phyloP scores from a whole-genome alignment of 2,329 filamentous ascomycete genomes.

The Metarhizium humberi region DNA sequence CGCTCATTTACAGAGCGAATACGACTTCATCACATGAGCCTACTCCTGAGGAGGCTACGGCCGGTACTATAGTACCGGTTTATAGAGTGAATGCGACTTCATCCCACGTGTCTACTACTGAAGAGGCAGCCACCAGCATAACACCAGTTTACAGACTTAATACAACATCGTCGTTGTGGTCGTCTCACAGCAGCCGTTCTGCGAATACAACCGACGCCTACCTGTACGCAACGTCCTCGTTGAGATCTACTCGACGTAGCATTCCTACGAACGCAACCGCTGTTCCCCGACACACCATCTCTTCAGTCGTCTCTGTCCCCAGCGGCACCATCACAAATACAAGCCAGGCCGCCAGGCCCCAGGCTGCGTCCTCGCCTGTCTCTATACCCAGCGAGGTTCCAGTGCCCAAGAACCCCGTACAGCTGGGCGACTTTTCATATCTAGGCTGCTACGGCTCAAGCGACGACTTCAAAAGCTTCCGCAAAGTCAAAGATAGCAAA shows the following conservation, averaged over 20 bases:
- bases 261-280: background rate
- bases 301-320: background rate
- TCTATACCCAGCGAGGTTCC: constrained; percentile 5
- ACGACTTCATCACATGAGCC: background rate
- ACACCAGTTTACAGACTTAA: background rate
- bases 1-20: background rate
- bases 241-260: background rate
- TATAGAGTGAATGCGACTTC: too few species aligned
- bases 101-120: too few species aligned
- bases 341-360: background rate
- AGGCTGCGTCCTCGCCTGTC: constrained; percentile 3
- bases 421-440: constrained; percentile 22
- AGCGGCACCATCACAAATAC: background rate
- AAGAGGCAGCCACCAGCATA: too few species aligned
- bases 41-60: too few species aligned
- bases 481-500: constrained; percentile 14
- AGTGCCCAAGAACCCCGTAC: constrained; percentile 19
- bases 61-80: too few species aligned
- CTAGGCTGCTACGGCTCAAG: constrained; percentile 34
- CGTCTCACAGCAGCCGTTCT: background rate
- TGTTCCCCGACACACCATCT: background rate
- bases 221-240: background rate
- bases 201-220: background rate
- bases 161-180: background rate
- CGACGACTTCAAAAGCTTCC: constrained; percentile 26